Evolutionary conservation across 2,329 filamentous ascomycete species (phyloP).

Genomic region (Clonostachys chloroleuca): DNA sequence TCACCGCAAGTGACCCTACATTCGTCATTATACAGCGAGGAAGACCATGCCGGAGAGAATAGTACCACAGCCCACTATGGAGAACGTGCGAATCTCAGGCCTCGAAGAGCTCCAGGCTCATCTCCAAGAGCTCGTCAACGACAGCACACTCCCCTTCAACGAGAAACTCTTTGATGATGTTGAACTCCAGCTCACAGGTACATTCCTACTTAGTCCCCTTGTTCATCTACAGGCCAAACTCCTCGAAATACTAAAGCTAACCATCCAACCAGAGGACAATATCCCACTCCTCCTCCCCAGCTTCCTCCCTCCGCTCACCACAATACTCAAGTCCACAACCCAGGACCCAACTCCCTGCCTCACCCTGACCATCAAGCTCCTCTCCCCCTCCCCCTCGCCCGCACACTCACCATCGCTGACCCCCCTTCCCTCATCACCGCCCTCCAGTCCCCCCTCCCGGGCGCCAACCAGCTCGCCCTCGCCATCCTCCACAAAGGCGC

Average conservation of each 20-base stretch:
- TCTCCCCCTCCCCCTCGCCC: constrained; percentile 45
- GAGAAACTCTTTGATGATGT: constrained; percentile 53
- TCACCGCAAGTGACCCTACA: too few relatives aligned
- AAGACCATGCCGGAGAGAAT: constrained; percentile 18
- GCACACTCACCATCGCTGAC: constrained; percentile 46
- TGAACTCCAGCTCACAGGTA: constrained; percentile 53
- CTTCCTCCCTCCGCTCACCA: constrained; percentile 48
- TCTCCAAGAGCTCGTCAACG: constrained; percentile 41
- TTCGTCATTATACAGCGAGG: constrained; percentile 7
- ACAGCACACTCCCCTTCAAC: constrained; percentile 35
- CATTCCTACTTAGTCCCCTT: not conserved
- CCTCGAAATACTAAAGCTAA: not conserved
- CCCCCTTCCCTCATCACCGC: constrained; percentile 46
- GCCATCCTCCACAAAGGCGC: constrained; percentile 52
- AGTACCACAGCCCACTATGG: constrained; percentile 31
- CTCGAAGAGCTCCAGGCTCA: constrained; percentile 51
- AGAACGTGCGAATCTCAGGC: constrained; percentile 41
- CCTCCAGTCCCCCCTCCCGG: constrained; percentile 46
- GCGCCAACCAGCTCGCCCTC: constrained; percentile 54
- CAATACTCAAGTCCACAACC: constrained; percentile 44
- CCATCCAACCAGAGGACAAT: constrained; percentile 5
- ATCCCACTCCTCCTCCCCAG: constrained; percentile 44
- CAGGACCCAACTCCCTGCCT: constrained; percentile 46
- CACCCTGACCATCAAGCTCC: constrained; percentile 49
- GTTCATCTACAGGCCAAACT: not conserved